Evolutionary conservation across 441 rosid genomes (phyloP), one percentile per base, ranked within the genome.

Genomic region (Flueggea neowawraea): DNA sequence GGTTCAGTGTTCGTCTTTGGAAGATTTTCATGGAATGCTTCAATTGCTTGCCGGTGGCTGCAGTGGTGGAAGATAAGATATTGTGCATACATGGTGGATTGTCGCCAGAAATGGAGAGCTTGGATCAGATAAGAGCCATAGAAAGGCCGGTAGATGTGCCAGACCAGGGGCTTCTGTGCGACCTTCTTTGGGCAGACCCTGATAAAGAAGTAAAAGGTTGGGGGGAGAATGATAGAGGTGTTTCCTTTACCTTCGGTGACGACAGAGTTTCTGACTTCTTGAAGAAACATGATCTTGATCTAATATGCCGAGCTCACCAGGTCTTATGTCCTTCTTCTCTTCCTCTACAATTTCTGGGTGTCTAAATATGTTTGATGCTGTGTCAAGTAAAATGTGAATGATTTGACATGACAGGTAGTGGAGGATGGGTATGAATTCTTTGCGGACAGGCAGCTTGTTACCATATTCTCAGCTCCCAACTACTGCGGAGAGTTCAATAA

Each of bases 401-500:
- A 47, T 57, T 49, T 45, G 51, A 13, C 47, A 32, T 60, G 67
- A 15, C 73, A 90, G 95, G 96, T 88, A 3, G 96, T 91, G 70
- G 96, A 88, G 70, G 96, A 91, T 73, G 97, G 97, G 10, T 91
- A 91, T 53, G 97, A 91, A 74, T 91, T 91, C 82, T 91, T 91
- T 69, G 96, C 94, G 10, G 90, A 86, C 32, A 79, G 96, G 66
- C 91, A 91, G 62, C 90, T 86, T 32, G 97, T 88, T 55, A 91
- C 94, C 6, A 81, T 88, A 74, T 88, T 86, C 69, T 86, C 93
- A n/a, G 96, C 96, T 32, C 96, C 97, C 1, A 90, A 88, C 73
- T 88, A 90, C 73, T 91, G 97, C 59, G 96, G 97, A 12, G 97
- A 91, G 62, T 91, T 88, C 66, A 89, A 91, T 75, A 91, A 91